These are phyloP conservation scores for Colletotrichum chrysophilum DNA, from an alignment of 2,329 filamentous ascomycete genomes.

Conservation along the genomic window DNA sequence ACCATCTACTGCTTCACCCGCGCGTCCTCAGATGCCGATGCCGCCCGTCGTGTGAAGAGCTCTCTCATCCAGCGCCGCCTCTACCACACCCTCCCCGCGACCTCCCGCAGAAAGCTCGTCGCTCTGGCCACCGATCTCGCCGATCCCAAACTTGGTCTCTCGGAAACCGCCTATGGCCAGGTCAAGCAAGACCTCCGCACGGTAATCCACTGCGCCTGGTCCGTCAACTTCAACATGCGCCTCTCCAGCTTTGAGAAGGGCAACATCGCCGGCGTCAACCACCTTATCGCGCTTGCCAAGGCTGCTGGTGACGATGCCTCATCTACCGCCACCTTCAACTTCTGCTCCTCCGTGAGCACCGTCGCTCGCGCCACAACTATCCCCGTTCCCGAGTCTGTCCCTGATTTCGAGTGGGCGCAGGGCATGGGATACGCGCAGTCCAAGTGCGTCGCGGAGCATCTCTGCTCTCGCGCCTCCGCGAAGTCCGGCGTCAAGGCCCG, in stretches of 20 bases:
- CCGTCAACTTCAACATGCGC: constrained; percentile 62
- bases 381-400: constrained; percentile 38
- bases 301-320: constrained; percentile 1
- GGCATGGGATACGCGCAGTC: constrained; percentile 48
- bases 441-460: constrained; percentile 43
- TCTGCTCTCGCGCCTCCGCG: constrained; percentile 38
- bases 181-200: constrained; percentile 37
- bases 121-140: constrained; percentile 43
- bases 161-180: constrained; percentile 26
- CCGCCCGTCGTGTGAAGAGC: constrained; percentile 24
- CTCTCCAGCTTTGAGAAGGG: constrained; percentile 54
- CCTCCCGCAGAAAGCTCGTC: constrained; percentile 16
- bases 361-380: constrained; percentile 37
- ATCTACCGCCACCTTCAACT: constrained; percentile 42
- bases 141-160: constrained; percentile 44
- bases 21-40: constrained; percentile 32
- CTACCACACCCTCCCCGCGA: constrained; percentile 27
- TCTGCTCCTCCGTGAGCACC: constrained; percentile 55
- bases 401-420: constrained; percentile 42
- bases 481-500: constrained; percentile 33
- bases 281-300: constrained; percentile 44
- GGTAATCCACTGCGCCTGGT: constrained; percentile 59
- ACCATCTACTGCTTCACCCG: constrained; percentile 59
- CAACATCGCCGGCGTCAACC: constrained; percentile 47
- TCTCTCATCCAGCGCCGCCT: constrained; percentile 37